Percentiles rank a stretch among this genome's conserved stretches.
phyloP scores from a whole-genome alignment of 768 basidiomycete genomes.

The Mycena albidolilacea region DNA sequence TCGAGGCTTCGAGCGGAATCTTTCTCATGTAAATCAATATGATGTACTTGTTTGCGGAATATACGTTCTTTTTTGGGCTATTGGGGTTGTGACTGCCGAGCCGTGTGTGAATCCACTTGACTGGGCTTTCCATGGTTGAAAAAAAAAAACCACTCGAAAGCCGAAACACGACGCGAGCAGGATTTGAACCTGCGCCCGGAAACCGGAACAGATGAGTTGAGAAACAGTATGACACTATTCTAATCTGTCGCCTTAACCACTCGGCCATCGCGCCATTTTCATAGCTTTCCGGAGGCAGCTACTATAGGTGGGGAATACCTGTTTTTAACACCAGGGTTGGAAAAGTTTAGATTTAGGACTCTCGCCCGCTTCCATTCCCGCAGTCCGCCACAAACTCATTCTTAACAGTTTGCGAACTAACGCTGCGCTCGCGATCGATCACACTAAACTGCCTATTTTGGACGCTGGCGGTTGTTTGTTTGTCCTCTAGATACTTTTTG shows the following conservation, averaged over 20 bases:
- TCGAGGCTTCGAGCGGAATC: neutral
- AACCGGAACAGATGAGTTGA: constrained; percentile 24
- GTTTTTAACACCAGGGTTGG: too few species aligned
- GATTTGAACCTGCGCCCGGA: constrained; percentile 26
- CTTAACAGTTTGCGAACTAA: too few species aligned
- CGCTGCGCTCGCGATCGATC: too few species aligned
- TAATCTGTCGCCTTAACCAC: constrained; percentile 30
- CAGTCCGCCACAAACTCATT: too few species aligned
- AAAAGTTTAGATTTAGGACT: too few species aligned
- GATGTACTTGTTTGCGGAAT: constrained; percentile 11
- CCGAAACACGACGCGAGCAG: constrained; percentile 17
- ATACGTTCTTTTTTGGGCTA: neutral
- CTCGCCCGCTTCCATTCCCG: too few species aligned
- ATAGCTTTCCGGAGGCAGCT: too few species aligned
- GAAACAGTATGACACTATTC: too few species aligned
- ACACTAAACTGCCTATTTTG: constrained; percentile 12
- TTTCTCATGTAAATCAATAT: neutral
- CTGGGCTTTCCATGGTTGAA: too few species aligned
- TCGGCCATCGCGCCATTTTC: constrained; percentile 11
- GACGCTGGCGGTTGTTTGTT: constrained; percentile 19
- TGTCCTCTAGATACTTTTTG: neutral
- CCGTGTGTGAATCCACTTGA: too few species aligned
- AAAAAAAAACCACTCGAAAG: neutral
- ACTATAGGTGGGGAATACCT: too few species aligned
- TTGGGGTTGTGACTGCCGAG: too few species aligned